Base-by-base conservation (phyloP, 129 eudicot genomes). In the Rutidosis leptorrhynchoides region DNA sequence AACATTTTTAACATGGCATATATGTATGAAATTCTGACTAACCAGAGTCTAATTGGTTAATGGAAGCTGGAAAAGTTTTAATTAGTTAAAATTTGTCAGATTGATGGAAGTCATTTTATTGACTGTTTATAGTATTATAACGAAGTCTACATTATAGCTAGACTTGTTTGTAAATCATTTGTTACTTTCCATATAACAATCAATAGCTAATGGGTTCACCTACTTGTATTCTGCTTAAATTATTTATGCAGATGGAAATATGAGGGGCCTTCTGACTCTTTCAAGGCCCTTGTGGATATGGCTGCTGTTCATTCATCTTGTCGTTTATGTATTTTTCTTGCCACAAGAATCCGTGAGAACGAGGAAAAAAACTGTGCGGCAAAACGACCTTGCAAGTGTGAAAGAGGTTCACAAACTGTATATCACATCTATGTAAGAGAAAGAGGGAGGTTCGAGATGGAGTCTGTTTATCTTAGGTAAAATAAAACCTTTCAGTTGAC, bases 271-370 rank as follows among this genome's bases (percentile, higher is more conserved):
- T 83, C 89, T 58, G 98, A 91, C 81, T 85, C 96, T 55, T 91
- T 91, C 75, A 91, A 85, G 78, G 98, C 98, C 28, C 95, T 91
- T 29, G 88, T 88, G 71, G 98, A 91, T 74, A 91, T 88, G 98
- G 95, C 98, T 55, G 96, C 98, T 42, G 98, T 91, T 62, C 98
- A 91, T 73, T 91, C 98, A 20, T 91, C 98, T 27, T 91, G 98
- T 42, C 96, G 98, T 22, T 71, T 91, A 59, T 91, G 98, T 81
- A 83, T 91, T 59, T 70, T 72, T 78, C 78, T 91, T 75, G 96
- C 98, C 40, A 87, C 98, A 67, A 81, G 53, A 78, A 85, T 85
- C 71, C 95, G 67, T 19, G 88, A 91, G 65, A 65, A 81, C 37
- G 96, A 91, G 51, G 98, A 91, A 74, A 65, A 69, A 56, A 65